Percentiles rank a stretch among this genome's conserved stretches.
Conservation (phyloP, 2,329 filamentous ascomycete genomes). For the Aspergillus proliferans region DNA sequence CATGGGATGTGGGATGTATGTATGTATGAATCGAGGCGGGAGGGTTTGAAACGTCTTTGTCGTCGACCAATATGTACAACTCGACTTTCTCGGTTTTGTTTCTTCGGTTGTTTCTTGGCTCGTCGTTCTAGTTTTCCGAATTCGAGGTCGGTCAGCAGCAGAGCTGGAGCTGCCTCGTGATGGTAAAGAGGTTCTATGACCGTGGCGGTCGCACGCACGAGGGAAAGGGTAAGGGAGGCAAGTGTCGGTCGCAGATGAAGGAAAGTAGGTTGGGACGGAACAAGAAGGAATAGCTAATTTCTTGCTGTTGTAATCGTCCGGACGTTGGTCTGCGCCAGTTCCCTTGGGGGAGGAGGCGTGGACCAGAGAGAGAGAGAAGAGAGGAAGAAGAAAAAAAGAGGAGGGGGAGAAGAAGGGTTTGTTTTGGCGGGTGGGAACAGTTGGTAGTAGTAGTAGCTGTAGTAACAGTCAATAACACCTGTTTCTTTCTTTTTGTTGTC, state of each 20-base stretch:
- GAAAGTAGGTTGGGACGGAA: background rate
- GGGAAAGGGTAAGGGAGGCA: background rate
- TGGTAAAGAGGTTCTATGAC: background rate
- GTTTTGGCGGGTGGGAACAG: background rate
- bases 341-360: background rate
- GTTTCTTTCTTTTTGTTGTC: too few relatives aligned
- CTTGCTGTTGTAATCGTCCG: background rate
- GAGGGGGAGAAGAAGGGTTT: background rate
- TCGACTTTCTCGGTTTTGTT: too few relatives aligned
- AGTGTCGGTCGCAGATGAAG: background rate
- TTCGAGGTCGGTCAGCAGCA: too few relatives aligned
- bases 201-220: background rate
- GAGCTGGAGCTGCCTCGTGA: too few relatives aligned
- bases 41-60: background rate
- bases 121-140: too few relatives aligned
- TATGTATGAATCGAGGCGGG: slow-evolving; percentile 5
- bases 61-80: background rate
- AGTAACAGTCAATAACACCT: too few relatives aligned
- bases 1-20: background rate
- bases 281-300: background rate
- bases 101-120: too few relatives aligned
- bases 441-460: too few relatives aligned
- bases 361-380: slow-evolving; percentile 1
- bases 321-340: background rate
- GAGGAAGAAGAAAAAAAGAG: slow-evolving; percentile 2